Evolutionary conservation across 306 rosid species (phyloP), one percentile per base, ranked within the genome.

Genomic region (Betula pendula): DNA sequence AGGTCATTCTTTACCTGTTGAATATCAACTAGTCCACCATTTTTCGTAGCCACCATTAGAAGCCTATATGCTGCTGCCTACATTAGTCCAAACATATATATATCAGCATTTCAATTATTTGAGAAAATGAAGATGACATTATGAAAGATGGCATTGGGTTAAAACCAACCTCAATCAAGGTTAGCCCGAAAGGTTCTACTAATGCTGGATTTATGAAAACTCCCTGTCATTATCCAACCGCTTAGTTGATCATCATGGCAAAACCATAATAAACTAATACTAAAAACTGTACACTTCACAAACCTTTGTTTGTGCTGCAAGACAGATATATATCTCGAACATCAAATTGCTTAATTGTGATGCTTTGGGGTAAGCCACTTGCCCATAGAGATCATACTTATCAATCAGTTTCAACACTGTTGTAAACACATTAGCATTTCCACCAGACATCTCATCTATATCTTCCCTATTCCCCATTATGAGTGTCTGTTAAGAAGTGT

Each of bases 1-100:
- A 49, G 35, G 52, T 29, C 48, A 56, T 14, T 59, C 60, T 27
- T 84, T 89, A 93, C 98, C 88, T 77, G 84, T 72, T 91, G 86
- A 83, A 93, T 93, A 83, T 93, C 98, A 47, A 93, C 98, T 7
- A 97, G 98, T 75, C 98, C 98, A 13, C 97, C 98, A 42, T 93
- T 93, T 84, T 89, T 87, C 8, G 97, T 93, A 81, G 97, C 96
- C 85, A 93, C 98, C 93, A 87, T 85, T 5, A 97, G 98, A 84
- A 93, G 97, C 50, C 98, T 96, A 19, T 93, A 96, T 1, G 98
- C 98, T 48, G 97, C 93, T 56, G 98, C 98, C 98, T 93, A 85
- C 74, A 79, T 44, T 81, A 75, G 44, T 68, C 75, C 16, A 59
- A n/a, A 71, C 63, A 49, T 29, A 75, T n/a, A n/a, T n/a, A 19